Percentiles rank a stretch among this genome's conserved stretches.
phyloP scores from a whole-genome alignment of 2,329 filamentous ascomycete species.

The Uncinocarpus reesii region DNA sequence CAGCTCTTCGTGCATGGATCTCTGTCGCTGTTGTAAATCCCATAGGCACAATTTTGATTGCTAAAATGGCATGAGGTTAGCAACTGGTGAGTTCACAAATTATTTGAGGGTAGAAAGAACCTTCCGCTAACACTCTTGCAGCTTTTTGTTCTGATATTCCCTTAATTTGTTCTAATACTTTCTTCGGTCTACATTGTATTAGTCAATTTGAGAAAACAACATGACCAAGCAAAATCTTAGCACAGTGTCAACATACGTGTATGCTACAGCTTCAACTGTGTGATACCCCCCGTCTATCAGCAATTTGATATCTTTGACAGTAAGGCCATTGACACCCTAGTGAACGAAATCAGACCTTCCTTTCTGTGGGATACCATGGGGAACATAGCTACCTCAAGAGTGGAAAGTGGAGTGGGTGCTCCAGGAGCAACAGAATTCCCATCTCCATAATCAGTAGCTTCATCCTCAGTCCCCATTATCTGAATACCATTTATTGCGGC shows the following conservation, averaged over 20 bases:
- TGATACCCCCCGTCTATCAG: constrained; percentile 87
- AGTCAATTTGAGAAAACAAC: not conserved
- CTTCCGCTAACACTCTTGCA: constrained; percentile 78
- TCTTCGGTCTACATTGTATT: constrained; percentile 45
- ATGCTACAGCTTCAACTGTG: constrained; percentile 91
- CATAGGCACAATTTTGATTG: constrained; percentile 94
- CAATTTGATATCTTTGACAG: constrained; percentile 90
- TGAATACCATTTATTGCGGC: too few species aligned
- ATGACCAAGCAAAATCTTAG: too few species aligned
- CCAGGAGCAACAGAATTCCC: constrained; percentile 67
- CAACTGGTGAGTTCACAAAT: not conserved
- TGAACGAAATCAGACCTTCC: constrained; percentile 3
- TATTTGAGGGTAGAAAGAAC: constrained; percentile 40
- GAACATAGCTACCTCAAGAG: constrained; percentile 62
- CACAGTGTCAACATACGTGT: constrained; percentile 52
- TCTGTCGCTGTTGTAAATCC: constrained; percentile 98
- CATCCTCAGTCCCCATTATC: constrained; percentile 43
- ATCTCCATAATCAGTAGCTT: constrained; percentile 63
- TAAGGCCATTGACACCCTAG: constrained; percentile 77
- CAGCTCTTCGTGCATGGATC: constrained; percentile 94
- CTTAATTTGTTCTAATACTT: constrained; percentile 86
- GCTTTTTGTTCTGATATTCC: constrained; percentile 97
- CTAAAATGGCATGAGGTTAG: constrained; percentile 37
- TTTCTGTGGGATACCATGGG: constrained; percentile 4
- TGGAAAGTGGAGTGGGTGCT: constrained; percentile 78